Conservation (phyloP, 2,329 filamentous ascomycete genomes). For the Sordariomycetes sp. region DNA sequence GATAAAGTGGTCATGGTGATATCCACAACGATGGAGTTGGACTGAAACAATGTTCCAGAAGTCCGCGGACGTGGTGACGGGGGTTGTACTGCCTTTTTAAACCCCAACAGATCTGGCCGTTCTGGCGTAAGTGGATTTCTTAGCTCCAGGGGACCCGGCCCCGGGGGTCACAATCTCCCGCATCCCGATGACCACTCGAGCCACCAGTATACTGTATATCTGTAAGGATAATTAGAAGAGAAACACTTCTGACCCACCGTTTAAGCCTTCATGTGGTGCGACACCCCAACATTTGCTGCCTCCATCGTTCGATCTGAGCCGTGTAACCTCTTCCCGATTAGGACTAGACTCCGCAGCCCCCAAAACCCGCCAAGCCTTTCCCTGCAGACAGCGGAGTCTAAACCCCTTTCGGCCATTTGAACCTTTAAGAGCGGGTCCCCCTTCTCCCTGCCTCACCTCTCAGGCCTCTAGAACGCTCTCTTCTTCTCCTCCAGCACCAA, state of each 20-base stretch:
- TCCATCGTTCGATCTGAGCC: not conserved
- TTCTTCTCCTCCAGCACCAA: not conserved
- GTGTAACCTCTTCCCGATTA: conserved; percentile 8
- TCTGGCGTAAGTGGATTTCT: too few relatives aligned
- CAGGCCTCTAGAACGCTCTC: not conserved
- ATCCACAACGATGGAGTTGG: not conserved
- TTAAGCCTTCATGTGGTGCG: too few relatives aligned
- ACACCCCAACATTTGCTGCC: not conserved
- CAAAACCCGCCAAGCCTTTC: conserved; percentile 1
- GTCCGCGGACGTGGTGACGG: too few relatives aligned
- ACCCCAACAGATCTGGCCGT: too few relatives aligned
- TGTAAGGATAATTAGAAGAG: too few relatives aligned
- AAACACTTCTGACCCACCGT: too few relatives aligned
- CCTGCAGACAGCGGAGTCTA: conserved; percentile 16
- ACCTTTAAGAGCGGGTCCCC: not conserved
- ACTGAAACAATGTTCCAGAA: not conserved
- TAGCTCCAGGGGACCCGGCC: too few relatives aligned
- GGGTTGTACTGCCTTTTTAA: too few relatives aligned
- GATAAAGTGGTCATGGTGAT: not conserved
- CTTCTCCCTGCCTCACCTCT: not conserved
- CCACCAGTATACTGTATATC: too few relatives aligned
- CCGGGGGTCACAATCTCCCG: too few relatives aligned
- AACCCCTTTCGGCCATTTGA: conserved; percentile 13
- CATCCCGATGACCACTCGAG: too few relatives aligned
- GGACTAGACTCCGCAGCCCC: conserved; percentile 21